Evolutionary conservation across 208 protist genomes (phyloP), one percentile per base, ranked within the genome.

Genomic region (Spongospora subterranea): DNA sequence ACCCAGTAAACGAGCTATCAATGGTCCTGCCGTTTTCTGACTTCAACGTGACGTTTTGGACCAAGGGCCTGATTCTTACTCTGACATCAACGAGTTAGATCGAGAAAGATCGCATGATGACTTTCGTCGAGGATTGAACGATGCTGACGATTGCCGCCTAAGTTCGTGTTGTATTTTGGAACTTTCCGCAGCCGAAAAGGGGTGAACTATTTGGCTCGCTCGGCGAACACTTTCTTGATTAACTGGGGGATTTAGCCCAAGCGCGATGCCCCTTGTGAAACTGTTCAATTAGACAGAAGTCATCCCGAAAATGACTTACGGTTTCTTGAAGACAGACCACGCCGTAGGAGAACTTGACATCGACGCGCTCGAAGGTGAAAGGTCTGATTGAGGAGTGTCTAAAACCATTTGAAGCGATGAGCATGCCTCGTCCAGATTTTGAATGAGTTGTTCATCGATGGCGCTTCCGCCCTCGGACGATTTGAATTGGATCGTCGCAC

Each of bases 401-500:
- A 82, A 43, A 20, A 82, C 71, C 6, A 43, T 82, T 35, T 82
- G 71, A 20, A 82, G n/a, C 35, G n/a, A 43, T 43, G 6, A 13
- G n/a, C 71, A 82, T 43, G 71, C 71, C 6, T 82, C 35, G 17
- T 40, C 35, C 6, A 82, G 71, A 35, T 35, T 17, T 20, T 35
- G 6, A 43, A 82, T 43, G 6, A 35, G 13, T 43, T 6, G 6
- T 20, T 82, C 71, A 45, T 82, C 71, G 29, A 17, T 29, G 54
- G 20, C 29, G 54, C 29, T 65, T 29, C 29, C 29, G 54, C 20
- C 29, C 29, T 65, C 54, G 71, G 17, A 6, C 6, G 17, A 20
- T n/a, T 82, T 6, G n/a, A 82, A 82, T 43, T 82, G 71, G n/a
- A 35, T 82, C n/a, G 71, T 17, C 6, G 71, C 71, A 20, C 71